Evolutionary conservation across 1,139 yeast genomes (phyloP).

Genomic region (Saccharomyces hybrid): DNA sequence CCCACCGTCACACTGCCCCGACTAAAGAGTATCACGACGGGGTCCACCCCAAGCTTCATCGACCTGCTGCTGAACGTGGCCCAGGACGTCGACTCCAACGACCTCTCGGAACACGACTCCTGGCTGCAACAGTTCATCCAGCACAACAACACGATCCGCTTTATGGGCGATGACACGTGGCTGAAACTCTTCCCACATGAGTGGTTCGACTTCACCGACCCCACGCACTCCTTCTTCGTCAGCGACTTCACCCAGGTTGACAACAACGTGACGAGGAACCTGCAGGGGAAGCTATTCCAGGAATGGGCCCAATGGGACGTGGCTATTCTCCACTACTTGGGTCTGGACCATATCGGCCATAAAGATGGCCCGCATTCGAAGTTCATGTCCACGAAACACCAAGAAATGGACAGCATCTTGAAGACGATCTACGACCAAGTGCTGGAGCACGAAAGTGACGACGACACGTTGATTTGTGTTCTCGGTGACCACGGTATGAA

Average conservation of each 20-base stretch:
- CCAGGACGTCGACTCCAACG: constrained; percentile 78
- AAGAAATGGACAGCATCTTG: constrained; percentile 74
- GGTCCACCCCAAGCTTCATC: constrained; percentile 70
- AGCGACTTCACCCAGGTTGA: constrained; percentile 94
- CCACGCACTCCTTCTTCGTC: constrained; percentile 90
- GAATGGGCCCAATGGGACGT: constrained; percentile 64
- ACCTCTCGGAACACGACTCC: constrained; percentile 70
- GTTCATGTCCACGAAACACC: constrained; percentile 74
- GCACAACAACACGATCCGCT: constrained; percentile 46
- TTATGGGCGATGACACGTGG: constrained; percentile 99
- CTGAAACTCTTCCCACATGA: constrained; percentile 65
- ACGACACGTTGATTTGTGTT: constrained; percentile 61
- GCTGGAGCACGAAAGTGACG: constrained; percentile 35
- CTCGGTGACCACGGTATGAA: constrained; percentile 98
- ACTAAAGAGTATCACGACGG: constrained; percentile 72
- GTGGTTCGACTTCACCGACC: constrained; percentile 61
- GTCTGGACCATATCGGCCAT: constrained; percentile 95
- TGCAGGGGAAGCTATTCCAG: constrained; percentile 31
- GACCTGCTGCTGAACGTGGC: constrained; percentile 91
- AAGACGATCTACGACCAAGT: constrained; percentile 38
- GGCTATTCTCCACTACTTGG: constrained; percentile 80
- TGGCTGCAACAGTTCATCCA: constrained; percentile 67
- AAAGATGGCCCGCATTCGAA: constrained; percentile 83
- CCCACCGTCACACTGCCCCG: constrained; percentile 81
- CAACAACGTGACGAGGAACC: constrained; percentile 82